Conservation (phyloP, 75 land plant species). For the Gnetum montanum region DNA sequence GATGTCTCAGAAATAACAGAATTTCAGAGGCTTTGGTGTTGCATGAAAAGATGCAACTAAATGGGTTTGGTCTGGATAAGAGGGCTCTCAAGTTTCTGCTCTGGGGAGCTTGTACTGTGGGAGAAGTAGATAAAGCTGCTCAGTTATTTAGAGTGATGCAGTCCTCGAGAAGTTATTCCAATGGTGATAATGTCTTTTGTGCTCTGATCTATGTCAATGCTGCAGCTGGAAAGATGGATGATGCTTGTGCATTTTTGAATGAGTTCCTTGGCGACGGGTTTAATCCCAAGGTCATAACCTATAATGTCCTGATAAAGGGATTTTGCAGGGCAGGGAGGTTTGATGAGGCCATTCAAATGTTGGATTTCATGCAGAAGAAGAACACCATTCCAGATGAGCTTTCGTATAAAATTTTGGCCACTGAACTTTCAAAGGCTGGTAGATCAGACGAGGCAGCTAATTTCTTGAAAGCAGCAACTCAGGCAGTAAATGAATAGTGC, state of each 20-base stretch:
- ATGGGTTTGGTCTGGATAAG: constrained; percentile 25
- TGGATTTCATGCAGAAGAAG: constrained; percentile 26
- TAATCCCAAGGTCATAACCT: constrained; percentile 32
- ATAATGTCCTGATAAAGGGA: constrained; percentile 33
- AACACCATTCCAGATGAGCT: constrained; percentile 12
- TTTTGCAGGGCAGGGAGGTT: constrained; percentile 44
- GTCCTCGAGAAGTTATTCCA: constrained; percentile 1
- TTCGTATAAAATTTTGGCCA: constrained; percentile 19
- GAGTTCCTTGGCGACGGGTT: constrained; percentile 30
- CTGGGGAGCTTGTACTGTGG: constrained; percentile 29
- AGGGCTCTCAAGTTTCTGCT: constrained; percentile 30
- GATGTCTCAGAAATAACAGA: constrained; percentile 38
- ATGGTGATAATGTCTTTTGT: constrained; percentile 19
- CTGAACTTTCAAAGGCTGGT: constrained; percentile 20
- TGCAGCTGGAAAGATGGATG: constrained; percentile 17
- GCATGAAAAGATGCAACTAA: constrained; percentile 19
- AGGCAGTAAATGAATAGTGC: too few relatives aligned
- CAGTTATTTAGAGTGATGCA: constrained; percentile 29
- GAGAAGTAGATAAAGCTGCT: constrained; percentile 18
- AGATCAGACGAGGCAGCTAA: constrained; percentile 12
- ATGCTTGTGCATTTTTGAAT: constrained; percentile 22
- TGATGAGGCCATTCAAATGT: constrained; percentile 38
- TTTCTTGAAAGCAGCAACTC: constrained; percentile 31
- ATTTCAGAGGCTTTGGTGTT: constrained; percentile 15
- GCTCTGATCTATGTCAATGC: constrained; percentile 35